These are phyloP conservation scores for Tricholoma terreum DNA, from an alignment of 768 basidiomycete species.

Conservation along the genomic window DNA sequence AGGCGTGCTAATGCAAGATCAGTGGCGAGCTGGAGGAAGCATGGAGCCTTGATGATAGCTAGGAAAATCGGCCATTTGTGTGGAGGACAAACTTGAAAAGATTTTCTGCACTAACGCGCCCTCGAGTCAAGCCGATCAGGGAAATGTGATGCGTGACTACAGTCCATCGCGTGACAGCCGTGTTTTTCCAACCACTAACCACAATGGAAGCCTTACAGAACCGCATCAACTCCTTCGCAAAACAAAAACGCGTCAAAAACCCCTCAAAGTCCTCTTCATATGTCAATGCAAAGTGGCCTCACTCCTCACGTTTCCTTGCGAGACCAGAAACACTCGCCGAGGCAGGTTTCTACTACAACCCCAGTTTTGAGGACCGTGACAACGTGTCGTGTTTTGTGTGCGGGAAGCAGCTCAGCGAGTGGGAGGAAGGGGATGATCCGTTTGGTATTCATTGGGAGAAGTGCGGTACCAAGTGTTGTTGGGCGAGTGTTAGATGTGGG, in stretches of 20 bases:
- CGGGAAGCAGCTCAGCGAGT: constrained; percentile 75
- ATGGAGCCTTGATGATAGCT: no score
- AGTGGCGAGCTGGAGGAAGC: background rate
- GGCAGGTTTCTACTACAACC: constrained; percentile 87
- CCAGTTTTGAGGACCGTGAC: constrained; percentile 64
- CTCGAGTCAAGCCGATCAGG: no score
- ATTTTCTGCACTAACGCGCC: no score
- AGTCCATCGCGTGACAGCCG: constrained; percentile 36
- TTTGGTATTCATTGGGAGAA: constrained; percentile 78
- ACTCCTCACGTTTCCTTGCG: constrained; percentile 59
- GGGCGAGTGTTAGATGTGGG: constrained; percentile 81
- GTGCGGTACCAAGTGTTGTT: constrained; percentile 62
- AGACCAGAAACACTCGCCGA: constrained; percentile 75
- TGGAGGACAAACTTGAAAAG: no score
- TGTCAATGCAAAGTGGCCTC: constrained; percentile 71
- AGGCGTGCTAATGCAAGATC: background rate
- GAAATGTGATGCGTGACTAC: constrained; percentile 13
- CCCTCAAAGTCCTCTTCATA: constrained; percentile 46
- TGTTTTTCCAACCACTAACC: constrained; percentile 23
- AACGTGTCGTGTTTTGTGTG: constrained; percentile 85
- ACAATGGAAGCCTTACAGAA: constrained; percentile 53
- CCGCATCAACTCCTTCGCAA: constrained; percentile 68
- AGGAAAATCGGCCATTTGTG: no score
- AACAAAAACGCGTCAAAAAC: constrained; percentile 61
- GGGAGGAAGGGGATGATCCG: constrained; percentile 85